Evolutionary conservation across 164 flowering plant species (phyloP), one percentile per base, ranked within the genome.

Genomic region (Nelumbo lutea): DNA sequence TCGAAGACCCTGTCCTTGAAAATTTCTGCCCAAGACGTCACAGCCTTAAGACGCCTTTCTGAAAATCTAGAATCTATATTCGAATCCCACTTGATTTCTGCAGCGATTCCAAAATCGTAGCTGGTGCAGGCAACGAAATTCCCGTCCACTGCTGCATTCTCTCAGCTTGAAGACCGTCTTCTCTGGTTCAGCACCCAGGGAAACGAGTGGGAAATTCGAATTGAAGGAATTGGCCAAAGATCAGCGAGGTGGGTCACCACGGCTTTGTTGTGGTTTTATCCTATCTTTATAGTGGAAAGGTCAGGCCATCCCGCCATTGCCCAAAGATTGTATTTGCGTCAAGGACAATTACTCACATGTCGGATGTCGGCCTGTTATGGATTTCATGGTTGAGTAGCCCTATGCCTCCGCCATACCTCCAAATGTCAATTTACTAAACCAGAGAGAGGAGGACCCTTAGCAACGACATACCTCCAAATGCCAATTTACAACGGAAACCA

Each of bases 131-230:
- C 47, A 77, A 73, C 2, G 88, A 86, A 59, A 68, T 89, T 6
- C 74, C 85, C 5, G 80, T 89, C 59, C 97, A 91, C 79, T 86
- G 93, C n/a, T 89, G 90, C 75, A 73, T 91, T 59, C 78, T 91
- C 6, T 59, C 88, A 0, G 77, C 88, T n/a, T 68, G 97, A 59
- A 72, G 77, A 67, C 39, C 41, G 50, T 82, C 11, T 89, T 91
- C 62, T 11, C 75, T 9, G 56, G 69, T 41, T n/a, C 65, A 51
- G 60, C 11, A 4, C 70, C 55, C 53, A 82, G 80, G 39, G 83
- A 75, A 44, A 69, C 42, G 43, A 51, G 58, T 27, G 65, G 52
- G 66, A 84, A 72, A 64, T 64, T 88, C 13, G 84, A 88, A 67
- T 43, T 88, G 79, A 82, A 81, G 83, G 90, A 88, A 7, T 52